phyloP scores from a whole-genome alignment of 352 stramenopile genomes.

The Albugo laibachii region DNA sequence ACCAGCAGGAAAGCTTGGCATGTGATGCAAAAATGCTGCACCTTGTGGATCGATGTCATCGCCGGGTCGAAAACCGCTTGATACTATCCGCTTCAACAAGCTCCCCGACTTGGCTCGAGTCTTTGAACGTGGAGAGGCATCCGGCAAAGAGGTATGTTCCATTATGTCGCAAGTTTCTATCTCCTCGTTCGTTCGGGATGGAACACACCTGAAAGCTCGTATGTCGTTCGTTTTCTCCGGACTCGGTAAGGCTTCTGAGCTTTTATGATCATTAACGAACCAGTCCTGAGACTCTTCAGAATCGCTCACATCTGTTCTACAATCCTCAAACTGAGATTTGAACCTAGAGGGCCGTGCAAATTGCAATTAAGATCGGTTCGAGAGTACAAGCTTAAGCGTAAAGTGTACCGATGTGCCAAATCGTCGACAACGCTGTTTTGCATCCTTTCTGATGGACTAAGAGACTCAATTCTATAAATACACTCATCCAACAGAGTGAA shows the following conservation, averaged over 20 bases:
- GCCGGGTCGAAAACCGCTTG: too few relatives aligned
- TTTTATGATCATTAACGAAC: conserved; percentile 57
- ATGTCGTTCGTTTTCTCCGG: neutral
- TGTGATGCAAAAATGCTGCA: conserved; percentile 51
- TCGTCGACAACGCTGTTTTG: conserved; percentile 29
- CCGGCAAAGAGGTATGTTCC: neutral
- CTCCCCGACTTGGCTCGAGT: conserved; percentile 1
- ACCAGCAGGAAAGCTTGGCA: conserved; percentile 15
- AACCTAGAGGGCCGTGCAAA: conserved; percentile 2
- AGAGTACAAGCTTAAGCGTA: neutral
- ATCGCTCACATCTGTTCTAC: conserved; percentile 25
- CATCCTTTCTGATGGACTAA: conserved; percentile 12
- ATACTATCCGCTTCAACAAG: too few relatives aligned
- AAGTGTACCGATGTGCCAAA: conserved; percentile 26
- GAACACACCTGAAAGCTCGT: neutral
- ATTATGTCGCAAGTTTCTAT: neutral
- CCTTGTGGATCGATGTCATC: neutral
- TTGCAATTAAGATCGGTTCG: neutral
- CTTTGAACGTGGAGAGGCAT: conserved; percentile 15
- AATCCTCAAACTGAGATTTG: conserved; percentile 53
- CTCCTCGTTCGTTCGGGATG: neutral
- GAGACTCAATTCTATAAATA: too few relatives aligned
- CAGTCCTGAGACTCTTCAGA: conserved; percentile 45
- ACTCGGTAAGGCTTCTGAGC: conserved; percentile 6
- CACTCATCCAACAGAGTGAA: too few relatives aligned